Conservation (phyloP, 352 stramenopile species). For the Phytophthora tentaculata region DNA sequence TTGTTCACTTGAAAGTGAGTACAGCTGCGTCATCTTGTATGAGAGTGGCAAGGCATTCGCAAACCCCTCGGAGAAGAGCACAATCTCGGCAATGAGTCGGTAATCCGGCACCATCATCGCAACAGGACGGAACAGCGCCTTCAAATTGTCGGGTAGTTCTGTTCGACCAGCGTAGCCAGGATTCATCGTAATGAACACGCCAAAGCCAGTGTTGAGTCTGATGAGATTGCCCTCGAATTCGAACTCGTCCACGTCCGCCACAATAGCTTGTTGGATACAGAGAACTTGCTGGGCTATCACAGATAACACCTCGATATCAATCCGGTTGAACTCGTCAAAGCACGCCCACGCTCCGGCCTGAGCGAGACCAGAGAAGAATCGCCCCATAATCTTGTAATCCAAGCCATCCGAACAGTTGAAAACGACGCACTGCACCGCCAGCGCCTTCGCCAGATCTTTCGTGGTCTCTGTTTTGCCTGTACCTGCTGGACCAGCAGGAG, state of each 20-base stretch:
- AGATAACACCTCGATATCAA: slow-evolving; percentile 95
- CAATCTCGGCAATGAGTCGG: slow-evolving; percentile 94
- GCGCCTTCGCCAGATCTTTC: slow-evolving; percentile 94
- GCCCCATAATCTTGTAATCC: slow-evolving; percentile 97
- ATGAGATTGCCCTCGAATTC: slow-evolving; percentile 95
- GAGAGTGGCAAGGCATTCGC: slow-evolving; percentile 92
- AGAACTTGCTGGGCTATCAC: slow-evolving; percentile 97
- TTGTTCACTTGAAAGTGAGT: slow-evolving; percentile 93
- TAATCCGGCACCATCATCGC: slow-evolving; percentile 97
- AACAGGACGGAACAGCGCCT: slow-evolving; percentile 93
- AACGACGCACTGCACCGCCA: slow-evolving; percentile 95
- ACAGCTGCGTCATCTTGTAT: slow-evolving; percentile 95
- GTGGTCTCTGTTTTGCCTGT: slow-evolving; percentile 96
- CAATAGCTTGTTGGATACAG: slow-evolving; percentile 94
- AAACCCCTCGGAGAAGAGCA: slow-evolving; percentile 95
- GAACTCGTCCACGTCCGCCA: slow-evolving; percentile 88
- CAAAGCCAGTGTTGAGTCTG: slow-evolving; percentile 90
- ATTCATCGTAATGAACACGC: slow-evolving; percentile 97
- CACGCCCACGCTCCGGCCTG: slow-evolving; percentile 95
- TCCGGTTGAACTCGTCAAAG: slow-evolving; percentile 97
- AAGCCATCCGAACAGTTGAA: slow-evolving; percentile 97
- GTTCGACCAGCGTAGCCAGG: slow-evolving; percentile 93
- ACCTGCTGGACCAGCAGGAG: slow-evolving; percentile 92
- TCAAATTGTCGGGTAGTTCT: slow-evolving; percentile 94
- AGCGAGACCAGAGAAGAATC: slow-evolving; percentile 95